Base-by-base conservation (phyloP, 306 rosid species). In the Gillenia trifoliata region DNA sequence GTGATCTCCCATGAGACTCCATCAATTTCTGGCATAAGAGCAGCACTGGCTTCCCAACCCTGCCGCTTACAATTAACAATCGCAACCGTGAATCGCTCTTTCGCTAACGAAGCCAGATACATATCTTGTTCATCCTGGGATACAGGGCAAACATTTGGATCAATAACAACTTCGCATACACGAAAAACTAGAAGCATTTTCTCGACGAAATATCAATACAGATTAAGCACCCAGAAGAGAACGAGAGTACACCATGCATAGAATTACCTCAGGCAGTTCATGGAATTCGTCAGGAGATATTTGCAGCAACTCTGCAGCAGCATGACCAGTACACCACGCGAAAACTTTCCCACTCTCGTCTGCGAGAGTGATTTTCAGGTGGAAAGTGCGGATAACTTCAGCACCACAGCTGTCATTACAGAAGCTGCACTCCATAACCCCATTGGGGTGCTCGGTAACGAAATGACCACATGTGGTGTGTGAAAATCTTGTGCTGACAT, bases 61-160 rank as follows among this genome's bases (percentile, higher is more conserved):
- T 64, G 79, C 47, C 63, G 74, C 60, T 79, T 81, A 77, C 94
- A 87, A 66, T 88, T 79, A 52, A 93, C 90, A 69, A 93, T 66
- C 60, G 94, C 97, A 77, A 93, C 97, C 87, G 83, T 81, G 81
- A 91, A 93, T 68, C 79, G 85, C 84, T 91, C 97, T 54, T 87
- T 88, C 80, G 80, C 91, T 41, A 89, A 79, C 17, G 98, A 87
- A 25, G 94, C 83, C 30, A 89, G 91, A 77, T 89, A 89, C 89
- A 93, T 93, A 73, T 83, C 70, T 78, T 93, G 98, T 79, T 93
- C 98, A 68, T 91, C 98, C 98, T 93, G 88, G 70, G 74, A 80
- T 43, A 54, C 45, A 64, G 57, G 63, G 12, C 10, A 19, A 66
- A 61, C 7, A 64, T 43, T 47, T 17, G 29, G 17, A 19, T 41